A percentile compares a stretch with the other conserved stretches of the same genome.
Evolutionary conservation across 2,329 filamentous ascomycete species (phyloP).

Genomic region (Venturia pyrina): DNA sequence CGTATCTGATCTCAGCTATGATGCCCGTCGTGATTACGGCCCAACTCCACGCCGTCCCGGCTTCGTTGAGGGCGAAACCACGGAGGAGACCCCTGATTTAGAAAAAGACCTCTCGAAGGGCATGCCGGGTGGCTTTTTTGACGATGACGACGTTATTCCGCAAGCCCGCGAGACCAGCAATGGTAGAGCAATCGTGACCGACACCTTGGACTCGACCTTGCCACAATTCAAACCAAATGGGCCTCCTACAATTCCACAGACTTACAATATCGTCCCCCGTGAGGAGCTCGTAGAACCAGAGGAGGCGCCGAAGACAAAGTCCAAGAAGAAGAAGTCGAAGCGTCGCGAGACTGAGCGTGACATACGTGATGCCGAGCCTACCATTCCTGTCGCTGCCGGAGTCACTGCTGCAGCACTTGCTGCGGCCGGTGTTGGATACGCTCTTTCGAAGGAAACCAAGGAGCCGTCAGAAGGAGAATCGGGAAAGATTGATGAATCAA

Average conservation of each 20-base stretch:
- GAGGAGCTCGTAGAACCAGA: neutral
- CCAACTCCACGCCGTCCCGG: slow-evolving; percentile 15
- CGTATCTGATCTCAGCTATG: slow-evolving; percentile 27
- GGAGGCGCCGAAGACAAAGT: neutral
- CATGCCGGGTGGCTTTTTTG: slow-evolving; percentile 45
- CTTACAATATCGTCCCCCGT: neutral
- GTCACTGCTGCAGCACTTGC: slow-evolving; percentile 1
- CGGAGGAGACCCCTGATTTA: slow-evolving; percentile 46
- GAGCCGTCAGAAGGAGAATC: neutral
- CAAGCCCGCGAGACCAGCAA: neutral
- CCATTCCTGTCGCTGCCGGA: neutral
- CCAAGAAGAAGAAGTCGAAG: slow-evolving; percentile 10
- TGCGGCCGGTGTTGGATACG: slow-evolving; percentile 8
- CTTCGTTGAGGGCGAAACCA: slow-evolving; percentile 26
- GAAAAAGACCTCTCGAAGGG: slow-evolving; percentile 28
- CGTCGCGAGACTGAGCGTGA: slow-evolving; percentile 4
- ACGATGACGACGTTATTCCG: slow-evolving; percentile 20
- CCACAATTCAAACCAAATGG: slow-evolving; percentile 2
- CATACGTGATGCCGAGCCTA: slow-evolving; percentile 8
- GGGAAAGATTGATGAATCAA: neutral
- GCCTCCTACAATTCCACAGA: neutral
- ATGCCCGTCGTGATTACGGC: neutral
- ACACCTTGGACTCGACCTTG: neutral
- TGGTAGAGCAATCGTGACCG: neutral
- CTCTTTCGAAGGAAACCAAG: neutral